A percentile compares a stretch with the other conserved stretches of the same genome.
Evolutionary conservation across 2,329 filamentous ascomycete genomes (phyloP).

Genomic region (Rhexocercosporidium sp.): DNA sequence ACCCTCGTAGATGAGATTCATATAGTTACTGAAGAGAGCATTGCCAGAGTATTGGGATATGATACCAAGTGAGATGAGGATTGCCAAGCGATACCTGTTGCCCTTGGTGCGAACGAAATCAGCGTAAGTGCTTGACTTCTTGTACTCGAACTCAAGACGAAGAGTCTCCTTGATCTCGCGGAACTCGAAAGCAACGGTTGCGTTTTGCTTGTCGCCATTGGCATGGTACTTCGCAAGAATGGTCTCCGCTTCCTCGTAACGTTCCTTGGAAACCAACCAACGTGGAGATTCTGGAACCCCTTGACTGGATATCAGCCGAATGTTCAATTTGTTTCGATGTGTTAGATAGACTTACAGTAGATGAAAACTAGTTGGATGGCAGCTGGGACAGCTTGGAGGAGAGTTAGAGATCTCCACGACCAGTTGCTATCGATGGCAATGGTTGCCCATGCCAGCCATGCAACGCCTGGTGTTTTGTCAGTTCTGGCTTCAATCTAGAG

Average conservation of each 20-base stretch:
- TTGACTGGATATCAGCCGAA: constrained; percentile 2
- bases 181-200: constrained; percentile 55
- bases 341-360: constrained; percentile 49
- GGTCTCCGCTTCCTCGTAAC: constrained; percentile 56
- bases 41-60: constrained; percentile 74
- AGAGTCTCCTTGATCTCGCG: constrained; percentile 40
- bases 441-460: constrained; percentile 68
- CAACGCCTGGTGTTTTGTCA: constrained; percentile 50
- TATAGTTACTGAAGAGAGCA: constrained; percentile 70
- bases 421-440: constrained; percentile 61
- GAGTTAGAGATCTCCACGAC: constrained; percentile 70
- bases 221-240: constrained; percentile 62
- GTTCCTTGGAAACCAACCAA: constrained; percentile 63
- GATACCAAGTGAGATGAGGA: constrained; percentile 66
- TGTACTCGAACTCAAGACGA: constrained; percentile 44
- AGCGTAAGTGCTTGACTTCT: constrained; percentile 57
- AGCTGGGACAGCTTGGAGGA: constrained; percentile 67
- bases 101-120: constrained; percentile 59
- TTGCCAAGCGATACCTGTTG: constrained; percentile 67
- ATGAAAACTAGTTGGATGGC: constrained; percentile 68
- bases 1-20: constrained; percentile 64
- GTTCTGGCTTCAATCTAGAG: neutral
- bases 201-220: constrained; percentile 55
- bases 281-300: constrained; percentile 63
- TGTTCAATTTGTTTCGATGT: neutral